Evolutionary conservation across 805 yeast genomes (phyloP).

Genomic region (Kazachstania kunashirensis): DNA sequence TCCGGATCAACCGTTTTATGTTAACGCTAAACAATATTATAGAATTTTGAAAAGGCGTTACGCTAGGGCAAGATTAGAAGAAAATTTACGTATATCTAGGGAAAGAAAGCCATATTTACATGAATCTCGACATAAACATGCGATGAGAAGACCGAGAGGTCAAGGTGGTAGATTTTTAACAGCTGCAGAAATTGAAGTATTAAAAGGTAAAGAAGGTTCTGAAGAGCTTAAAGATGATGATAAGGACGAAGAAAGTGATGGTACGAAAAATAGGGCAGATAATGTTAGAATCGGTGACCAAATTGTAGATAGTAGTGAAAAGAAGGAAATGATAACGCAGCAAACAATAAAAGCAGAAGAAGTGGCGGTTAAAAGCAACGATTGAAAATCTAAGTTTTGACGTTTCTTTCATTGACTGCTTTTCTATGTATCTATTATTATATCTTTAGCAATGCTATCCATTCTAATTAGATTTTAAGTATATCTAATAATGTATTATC

Average conservation of each 20-base stretch:
- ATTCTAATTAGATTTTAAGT: too few species aligned
- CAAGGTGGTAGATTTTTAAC: constrained; percentile 97
- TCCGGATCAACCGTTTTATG: constrained; percentile 86
- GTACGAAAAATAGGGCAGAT: background rate
- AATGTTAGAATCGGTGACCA: too few species aligned
- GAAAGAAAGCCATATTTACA: constrained; percentile 91
- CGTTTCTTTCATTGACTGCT: too few species aligned
- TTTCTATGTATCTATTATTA: too few species aligned
- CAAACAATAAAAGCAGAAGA: too few species aligned
- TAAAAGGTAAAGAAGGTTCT: constrained; percentile 22
- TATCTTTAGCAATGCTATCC: too few species aligned
- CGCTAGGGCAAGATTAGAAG: constrained; percentile 90
- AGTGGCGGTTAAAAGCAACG: too few species aligned
- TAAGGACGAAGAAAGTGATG: background rate
- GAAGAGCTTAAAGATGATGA: background rate
- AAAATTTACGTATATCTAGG: constrained; percentile 73
- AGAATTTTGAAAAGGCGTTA: constrained; percentile 85
- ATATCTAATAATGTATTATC: too few species aligned
- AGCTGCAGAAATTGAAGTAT: constrained; percentile 69
- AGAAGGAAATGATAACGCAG: too few species aligned
- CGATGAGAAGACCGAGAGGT: constrained; percentile 98
- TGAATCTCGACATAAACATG: constrained; percentile 96
- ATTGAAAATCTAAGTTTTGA: too few species aligned
- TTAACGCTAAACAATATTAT: constrained; percentile 95
- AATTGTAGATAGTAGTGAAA: too few species aligned